phyloP scores from a whole-genome alignment of 129 eudicot genomes.

The Apium graveolens region DNA sequence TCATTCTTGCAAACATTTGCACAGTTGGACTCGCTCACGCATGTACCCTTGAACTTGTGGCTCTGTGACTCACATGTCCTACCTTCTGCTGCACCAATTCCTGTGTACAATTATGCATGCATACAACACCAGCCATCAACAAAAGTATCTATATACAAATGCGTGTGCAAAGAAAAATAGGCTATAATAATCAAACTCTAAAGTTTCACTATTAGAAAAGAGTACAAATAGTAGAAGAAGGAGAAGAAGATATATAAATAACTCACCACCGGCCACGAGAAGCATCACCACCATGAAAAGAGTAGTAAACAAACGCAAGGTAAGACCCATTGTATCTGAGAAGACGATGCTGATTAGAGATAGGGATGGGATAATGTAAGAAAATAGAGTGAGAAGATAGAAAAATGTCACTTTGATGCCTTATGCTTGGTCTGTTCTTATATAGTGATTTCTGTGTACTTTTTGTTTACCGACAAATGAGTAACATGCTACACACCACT shows the following conservation, averaged over 20 bases:
- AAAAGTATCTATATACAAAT: neutral
- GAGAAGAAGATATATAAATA: neutral
- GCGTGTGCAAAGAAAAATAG: too few relatives aligned
- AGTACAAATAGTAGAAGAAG: neutral
- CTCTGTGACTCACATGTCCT: constrained; percentile 63
- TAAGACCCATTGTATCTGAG: constrained; percentile 33
- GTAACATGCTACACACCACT: neutral
- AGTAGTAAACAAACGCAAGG: constrained; percentile 38
- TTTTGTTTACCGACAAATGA: neutral
- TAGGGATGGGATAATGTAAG: neutral
- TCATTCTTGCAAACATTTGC: constrained; percentile 59
- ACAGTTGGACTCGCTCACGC: constrained; percentile 51
- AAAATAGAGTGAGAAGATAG: neutral
- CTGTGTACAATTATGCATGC: constrained; percentile 4
- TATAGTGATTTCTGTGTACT: neutral
- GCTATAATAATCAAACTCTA: neutral
- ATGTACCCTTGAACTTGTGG: constrained; percentile 51
- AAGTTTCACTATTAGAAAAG: neutral
- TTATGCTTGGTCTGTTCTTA: neutral
- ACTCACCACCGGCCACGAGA: constrained; percentile 46
- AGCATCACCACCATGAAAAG: constrained; percentile 41
- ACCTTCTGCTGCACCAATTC: constrained; percentile 40
- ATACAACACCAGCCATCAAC: neutral
- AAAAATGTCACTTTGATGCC: neutral
- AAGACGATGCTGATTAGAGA: neutral